These are phyloP conservation scores for Fonsecaea multimorphosa DNA, from an alignment of 2,329 filamentous ascomycete genomes.

Conservation along the genomic window DNA sequence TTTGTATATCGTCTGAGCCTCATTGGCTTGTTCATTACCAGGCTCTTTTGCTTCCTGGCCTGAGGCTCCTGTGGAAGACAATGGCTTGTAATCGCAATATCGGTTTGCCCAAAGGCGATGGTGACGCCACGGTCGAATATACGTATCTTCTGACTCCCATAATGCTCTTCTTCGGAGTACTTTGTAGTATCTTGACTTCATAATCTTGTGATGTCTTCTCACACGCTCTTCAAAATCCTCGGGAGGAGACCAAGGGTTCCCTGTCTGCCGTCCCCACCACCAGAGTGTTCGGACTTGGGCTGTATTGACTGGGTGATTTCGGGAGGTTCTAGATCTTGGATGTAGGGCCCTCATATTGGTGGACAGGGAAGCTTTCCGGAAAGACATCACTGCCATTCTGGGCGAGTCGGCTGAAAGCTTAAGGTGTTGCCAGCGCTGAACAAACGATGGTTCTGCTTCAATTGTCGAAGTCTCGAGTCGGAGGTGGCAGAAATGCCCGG, in stretches of 20 bases:
- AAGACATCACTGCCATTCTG: neutral
- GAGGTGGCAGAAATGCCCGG: neutral
- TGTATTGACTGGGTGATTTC: conserved; percentile 11
- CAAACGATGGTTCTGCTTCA: neutral
- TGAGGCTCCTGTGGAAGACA: conserved; percentile 25
- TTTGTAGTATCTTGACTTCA: conserved; percentile 39
- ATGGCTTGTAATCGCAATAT: conserved; percentile 25
- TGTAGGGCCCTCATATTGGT: conserved; percentile 15
- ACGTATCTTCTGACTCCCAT: conserved; percentile 37
- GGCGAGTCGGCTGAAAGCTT: neutral
- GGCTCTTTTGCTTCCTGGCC: conserved; percentile 21
- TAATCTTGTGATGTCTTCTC: conserved; percentile 35
- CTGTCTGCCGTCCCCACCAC: conserved; percentile 38
- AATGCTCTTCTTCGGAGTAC: conserved; percentile 32
- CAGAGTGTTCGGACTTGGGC: conserved; percentile 35
- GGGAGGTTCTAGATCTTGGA: conserved; percentile 20
- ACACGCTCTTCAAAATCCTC: conserved; percentile 37
- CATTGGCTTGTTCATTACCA: neutral
- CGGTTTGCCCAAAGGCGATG: conserved; percentile 17
- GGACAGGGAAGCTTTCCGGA: neutral
- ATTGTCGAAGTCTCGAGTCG: neutral
- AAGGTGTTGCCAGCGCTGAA: neutral
- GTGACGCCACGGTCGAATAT: conserved; percentile 24
- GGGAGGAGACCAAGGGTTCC: conserved; percentile 14
- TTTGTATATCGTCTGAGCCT: conserved; percentile 22